Percentiles rank a stretch among this genome's conserved stretches.
Evolutionary conservation across 2,329 filamentous ascomycete genomes (phyloP).

Genomic region (Aspergillus sp.): DNA sequence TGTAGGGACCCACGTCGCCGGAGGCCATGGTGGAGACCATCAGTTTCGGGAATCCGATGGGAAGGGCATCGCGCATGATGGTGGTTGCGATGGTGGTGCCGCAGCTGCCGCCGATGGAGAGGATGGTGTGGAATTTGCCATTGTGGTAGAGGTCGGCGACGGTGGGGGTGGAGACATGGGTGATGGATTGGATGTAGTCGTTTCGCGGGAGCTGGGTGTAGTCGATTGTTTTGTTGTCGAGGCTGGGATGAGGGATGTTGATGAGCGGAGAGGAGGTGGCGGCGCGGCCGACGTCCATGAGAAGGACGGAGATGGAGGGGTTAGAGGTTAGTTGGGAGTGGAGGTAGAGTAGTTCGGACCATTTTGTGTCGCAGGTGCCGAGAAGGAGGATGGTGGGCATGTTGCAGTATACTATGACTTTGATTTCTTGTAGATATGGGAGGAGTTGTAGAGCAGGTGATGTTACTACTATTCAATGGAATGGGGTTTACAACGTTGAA

Average conservation of each 20-base stretch:
- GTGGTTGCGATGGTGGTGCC: slow-evolving; percentile 63
- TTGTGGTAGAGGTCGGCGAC: slow-evolving; percentile 45
- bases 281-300: slow-evolving; percentile 22
- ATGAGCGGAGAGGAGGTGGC: slow-evolving; percentile 50
- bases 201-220: slow-evolving; percentile 47
- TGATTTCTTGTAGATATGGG: not conserved
- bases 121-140: slow-evolving; percentile 55
- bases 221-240: slow-evolving; percentile 21
- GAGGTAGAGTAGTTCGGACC: slow-evolving; percentile 60
- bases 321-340: slow-evolving; percentile 48
- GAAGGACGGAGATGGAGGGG: slow-evolving; percentile 31
- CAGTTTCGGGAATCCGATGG: slow-evolving; percentile 69
- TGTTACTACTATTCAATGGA: no score
- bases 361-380: slow-evolving; percentile 67
- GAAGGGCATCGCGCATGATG: slow-evolving; percentile 62
- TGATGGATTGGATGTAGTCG: slow-evolving; percentile 61
- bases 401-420: not conserved
- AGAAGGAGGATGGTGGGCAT: slow-evolving; percentile 55
- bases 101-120: slow-evolving; percentile 64
- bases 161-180: slow-evolving; percentile 47
- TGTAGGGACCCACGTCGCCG: slow-evolving; percentile 64
- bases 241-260: slow-evolving; percentile 46
- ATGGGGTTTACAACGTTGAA: not conserved
- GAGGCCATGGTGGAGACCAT: slow-evolving; percentile 71
- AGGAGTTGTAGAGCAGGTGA: not conserved